phyloP scores from a whole-genome alignment of 306 rosid species.

The Medicago arabica region DNA sequence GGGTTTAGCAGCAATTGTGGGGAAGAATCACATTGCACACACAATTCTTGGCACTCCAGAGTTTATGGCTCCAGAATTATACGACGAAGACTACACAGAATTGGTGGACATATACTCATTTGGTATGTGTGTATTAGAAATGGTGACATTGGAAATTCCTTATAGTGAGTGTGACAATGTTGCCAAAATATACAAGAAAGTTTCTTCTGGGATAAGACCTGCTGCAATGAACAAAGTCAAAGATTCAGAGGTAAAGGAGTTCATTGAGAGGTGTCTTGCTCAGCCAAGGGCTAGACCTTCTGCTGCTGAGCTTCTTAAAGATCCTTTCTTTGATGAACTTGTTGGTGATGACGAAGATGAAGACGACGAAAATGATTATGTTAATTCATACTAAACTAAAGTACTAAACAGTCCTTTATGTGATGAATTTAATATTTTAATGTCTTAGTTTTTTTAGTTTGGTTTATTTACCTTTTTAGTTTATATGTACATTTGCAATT shows the following conservation, averaged over 20 bases:
- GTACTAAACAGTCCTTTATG: not conserved
- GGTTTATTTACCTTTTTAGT: slow-evolving; percentile 2
- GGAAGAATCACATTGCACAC: slow-evolving; percentile 81
- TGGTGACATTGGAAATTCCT: slow-evolving; percentile 88
- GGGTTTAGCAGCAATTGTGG: slow-evolving; percentile 88
- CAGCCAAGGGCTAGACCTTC: slow-evolving; percentile 78
- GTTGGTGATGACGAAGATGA: slow-evolving; percentile 42
- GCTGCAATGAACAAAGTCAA: slow-evolving; percentile 63
- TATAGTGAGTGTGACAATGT: slow-evolving; percentile 87
- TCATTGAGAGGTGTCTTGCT: slow-evolving; percentile 85
- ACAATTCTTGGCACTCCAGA: slow-evolving; percentile 90
- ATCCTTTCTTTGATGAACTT: slow-evolving; percentile 73
- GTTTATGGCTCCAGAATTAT: slow-evolving; percentile 93
- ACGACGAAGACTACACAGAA: slow-evolving; percentile 85
- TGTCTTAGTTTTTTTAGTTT: slow-evolving; percentile 18
- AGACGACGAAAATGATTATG: slow-evolving; percentile 46
- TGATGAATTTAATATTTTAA: not conserved
- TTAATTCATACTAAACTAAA: slow-evolving; percentile 30
- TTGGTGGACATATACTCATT: slow-evolving; percentile 92
- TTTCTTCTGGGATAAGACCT: slow-evolving; percentile 77
- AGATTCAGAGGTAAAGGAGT: slow-evolving; percentile 62
- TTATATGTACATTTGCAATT: slow-evolving; percentile 34
- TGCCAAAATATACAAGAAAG: slow-evolving; percentile 84
- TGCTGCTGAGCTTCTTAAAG: slow-evolving; percentile 74
- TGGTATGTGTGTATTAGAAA: slow-evolving; percentile 87